Evolutionary conservation across 1,139 yeast species (phyloP).

Genomic region (Lodderomyces pseudojiufengensis): DNA sequence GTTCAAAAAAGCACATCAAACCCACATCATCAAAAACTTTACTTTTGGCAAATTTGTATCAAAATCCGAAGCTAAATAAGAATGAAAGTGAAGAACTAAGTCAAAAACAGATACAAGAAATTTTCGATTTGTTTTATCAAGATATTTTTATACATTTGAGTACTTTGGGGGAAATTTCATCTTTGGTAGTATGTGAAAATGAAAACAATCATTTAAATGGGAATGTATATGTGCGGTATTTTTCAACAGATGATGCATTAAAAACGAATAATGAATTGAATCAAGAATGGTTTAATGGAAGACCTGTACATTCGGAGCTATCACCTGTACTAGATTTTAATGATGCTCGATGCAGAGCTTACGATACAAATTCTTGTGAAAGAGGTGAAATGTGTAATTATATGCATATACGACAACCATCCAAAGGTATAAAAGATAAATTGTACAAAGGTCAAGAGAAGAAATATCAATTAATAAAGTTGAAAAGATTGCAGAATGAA

Average conservation of each 20-base stretch:
- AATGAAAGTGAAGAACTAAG: conserved; percentile 24
- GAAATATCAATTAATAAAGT: conserved; percentile 17
- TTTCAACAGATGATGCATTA: conserved; percentile 54
- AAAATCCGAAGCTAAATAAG: conserved; percentile 53
- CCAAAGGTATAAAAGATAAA: conserved; percentile 34
- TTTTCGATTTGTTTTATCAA: conserved; percentile 64
- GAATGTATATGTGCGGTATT: conserved; percentile 71
- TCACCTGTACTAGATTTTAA: conserved; percentile 70
- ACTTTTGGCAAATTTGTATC: conserved; percentile 64
- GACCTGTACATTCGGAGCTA: conserved; percentile 79
- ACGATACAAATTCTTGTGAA: conserved; percentile 59
- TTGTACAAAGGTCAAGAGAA: conserved; percentile 40
- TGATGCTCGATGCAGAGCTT: conserved; percentile 74
- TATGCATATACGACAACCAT: conserved; percentile 71
- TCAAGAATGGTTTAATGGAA: conserved; percentile 75
- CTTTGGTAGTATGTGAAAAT: conserved; percentile 77
- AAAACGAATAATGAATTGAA: conserved; percentile 60
- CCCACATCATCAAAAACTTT: conserved; percentile 70
- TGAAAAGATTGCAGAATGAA: conserved; percentile 6
- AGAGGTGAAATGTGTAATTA: conserved; percentile 85
- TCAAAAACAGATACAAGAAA: conserved; percentile 43
- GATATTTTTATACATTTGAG: conserved; percentile 71
- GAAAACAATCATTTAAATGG: conserved; percentile 78
- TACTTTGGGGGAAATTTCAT: conserved; percentile 60
- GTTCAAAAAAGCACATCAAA: conserved; percentile 71